Conservation (phyloP, 495 filamentous ascomycete genomes). For the Zalerion maritima region DNA sequence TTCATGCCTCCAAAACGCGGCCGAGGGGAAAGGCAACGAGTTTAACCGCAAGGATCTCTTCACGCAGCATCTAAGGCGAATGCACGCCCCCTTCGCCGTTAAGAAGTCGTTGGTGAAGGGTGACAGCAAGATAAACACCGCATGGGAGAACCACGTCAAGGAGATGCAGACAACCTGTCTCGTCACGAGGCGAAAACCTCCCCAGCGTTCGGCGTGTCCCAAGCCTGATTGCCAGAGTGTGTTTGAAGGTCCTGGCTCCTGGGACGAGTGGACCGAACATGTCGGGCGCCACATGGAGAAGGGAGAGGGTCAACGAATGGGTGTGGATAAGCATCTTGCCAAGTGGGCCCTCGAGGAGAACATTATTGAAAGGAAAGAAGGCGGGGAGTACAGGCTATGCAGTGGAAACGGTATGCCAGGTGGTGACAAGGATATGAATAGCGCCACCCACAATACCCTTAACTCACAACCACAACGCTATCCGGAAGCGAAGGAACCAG, state of each 20-base stretch:
- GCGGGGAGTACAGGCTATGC: conserved; percentile 35
- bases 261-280: conserved; percentile 87
- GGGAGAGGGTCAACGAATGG: conserved; percentile 34
- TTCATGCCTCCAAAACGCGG: conserved; percentile 49
- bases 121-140: conserved; percentile 35
- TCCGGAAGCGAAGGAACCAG: no score
- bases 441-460: no score
- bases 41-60: conserved; percentile 93
- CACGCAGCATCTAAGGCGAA: conserved; percentile 83
- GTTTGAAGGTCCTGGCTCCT: conserved; percentile 59
- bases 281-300: conserved; percentile 80
- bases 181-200: conserved; percentile 47
- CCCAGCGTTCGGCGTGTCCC: conserved; percentile 51
- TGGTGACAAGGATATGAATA: conserved; percentile 9
- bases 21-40: conserved; percentile 42
- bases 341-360: conserved; percentile 41
- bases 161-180: conserved; percentile 57
- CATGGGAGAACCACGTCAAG: conserved; percentile 42
- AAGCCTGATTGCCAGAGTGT: conserved; percentile 48
- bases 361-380: conserved; percentile 39
- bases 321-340: conserved; percentile 35
- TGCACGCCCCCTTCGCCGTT: conserved; percentile 53
- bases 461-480: no score
- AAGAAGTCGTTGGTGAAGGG: conserved; percentile 33
- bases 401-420: conserved; percentile 13